phyloP scores from a whole-genome alignment of 768 basidiomycete genomes.

The Holtermanniella nyarrowii region DNA sequence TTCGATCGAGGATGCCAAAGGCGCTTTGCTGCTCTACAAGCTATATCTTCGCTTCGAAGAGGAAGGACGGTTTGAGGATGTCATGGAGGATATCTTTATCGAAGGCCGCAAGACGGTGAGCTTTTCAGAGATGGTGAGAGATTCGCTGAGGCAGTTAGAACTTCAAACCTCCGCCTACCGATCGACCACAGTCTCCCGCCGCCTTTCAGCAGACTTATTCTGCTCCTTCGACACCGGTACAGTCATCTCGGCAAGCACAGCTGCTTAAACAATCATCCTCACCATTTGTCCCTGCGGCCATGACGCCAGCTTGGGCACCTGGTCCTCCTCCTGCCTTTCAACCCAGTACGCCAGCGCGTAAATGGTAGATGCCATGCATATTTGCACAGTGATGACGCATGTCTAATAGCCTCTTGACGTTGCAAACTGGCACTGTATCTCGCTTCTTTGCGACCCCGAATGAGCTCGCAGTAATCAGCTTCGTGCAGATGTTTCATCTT shows the following conservation, averaged over 20 bases:
- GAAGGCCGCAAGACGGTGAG: slow-evolving; percentile 42
- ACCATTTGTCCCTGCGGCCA: too few species aligned
- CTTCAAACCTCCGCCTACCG: slow-evolving; percentile 14
- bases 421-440: too few species aligned
- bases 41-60: slow-evolving; percentile 56
- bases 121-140: background rate
- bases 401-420: too few species aligned
- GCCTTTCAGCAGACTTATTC: slow-evolving; percentile 3
- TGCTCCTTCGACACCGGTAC: slow-evolving; percentile 3
- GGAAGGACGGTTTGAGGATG: slow-evolving; percentile 68
- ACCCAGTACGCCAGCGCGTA: background rate
- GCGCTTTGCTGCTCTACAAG: slow-evolving; percentile 74
- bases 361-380: too few species aligned
- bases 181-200: background rate
- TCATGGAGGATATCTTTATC: slow-evolving; percentile 55
- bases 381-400: too few species aligned
- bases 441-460: too few species aligned
- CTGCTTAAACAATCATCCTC: too few species aligned
- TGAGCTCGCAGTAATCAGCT: too few species aligned
- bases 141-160: slow-evolving; percentile 1
- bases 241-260: background rate
- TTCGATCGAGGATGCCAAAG: slow-evolving; percentile 93
- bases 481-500: too few species aligned
- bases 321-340: background rate
- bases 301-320: background rate